phyloP scores from a whole-genome alignment of 1,284 basidiomycete species.

The Sphagnurus paluster region DNA sequence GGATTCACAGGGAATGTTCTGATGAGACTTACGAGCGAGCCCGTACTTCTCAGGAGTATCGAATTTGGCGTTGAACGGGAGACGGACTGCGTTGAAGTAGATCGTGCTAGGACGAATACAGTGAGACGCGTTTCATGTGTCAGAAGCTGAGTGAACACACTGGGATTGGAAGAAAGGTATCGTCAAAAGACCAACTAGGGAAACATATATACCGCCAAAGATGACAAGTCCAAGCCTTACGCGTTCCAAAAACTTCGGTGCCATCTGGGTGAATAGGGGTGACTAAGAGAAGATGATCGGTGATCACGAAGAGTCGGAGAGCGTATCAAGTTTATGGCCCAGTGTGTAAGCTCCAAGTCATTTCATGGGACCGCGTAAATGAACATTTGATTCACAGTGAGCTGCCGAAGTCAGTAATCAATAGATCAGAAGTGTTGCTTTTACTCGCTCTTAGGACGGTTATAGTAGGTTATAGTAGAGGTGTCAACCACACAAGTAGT shows the following conservation, averaged over 20 bases:
- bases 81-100: slow-evolving; percentile 68
- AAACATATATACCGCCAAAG: slow-evolving; percentile 54
- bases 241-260: slow-evolving; percentile 24
- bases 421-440: too few relatives aligned
- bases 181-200: slow-evolving; percentile 53
- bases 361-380: too few relatives aligned
- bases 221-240: slow-evolving; percentile 33
- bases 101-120: slow-evolving; percentile 25
- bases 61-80: slow-evolving; percentile 68
- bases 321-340: too few relatives aligned
- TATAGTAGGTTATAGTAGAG: too few relatives aligned
- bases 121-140: slow-evolving; percentile 21
- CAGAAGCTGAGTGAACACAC: slow-evolving; percentile 46
- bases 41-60: slow-evolving; percentile 75
- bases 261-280: slow-evolving; percentile 9
- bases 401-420: too few relatives aligned
- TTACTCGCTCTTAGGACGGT: too few relatives aligned
- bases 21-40: slow-evolving; percentile 69
- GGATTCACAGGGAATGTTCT: background rate
- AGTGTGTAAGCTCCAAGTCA: too few relatives aligned
- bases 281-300: too few relatives aligned
- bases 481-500: too few relatives aligned
- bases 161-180: slow-evolving; percentile 72
- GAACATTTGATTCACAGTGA: too few relatives aligned
- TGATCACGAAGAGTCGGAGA: too few relatives aligned